Conservation (phyloP, 768 basidiomycete species). For the Rhodosporidiobolus odoratus region DNA sequence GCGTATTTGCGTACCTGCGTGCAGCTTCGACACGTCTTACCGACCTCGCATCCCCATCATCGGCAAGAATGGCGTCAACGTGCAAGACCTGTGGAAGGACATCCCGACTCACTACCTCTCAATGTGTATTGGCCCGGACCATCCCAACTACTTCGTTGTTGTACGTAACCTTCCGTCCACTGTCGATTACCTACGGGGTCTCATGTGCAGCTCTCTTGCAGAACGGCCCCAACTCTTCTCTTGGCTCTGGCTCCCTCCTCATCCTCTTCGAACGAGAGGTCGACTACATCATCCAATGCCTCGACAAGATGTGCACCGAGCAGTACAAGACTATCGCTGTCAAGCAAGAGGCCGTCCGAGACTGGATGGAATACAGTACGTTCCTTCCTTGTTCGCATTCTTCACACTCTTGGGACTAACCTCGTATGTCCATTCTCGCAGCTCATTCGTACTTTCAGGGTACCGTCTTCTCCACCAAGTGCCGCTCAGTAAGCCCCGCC, state of each 20-base stretch:
- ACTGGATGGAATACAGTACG: constrained; percentile 53
- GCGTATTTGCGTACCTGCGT: neutral
- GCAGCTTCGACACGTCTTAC: constrained; percentile 30
- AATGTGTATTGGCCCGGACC: constrained; percentile 56
- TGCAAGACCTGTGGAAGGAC: constrained; percentile 57
- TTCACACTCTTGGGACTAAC: neutral
- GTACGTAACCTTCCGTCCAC: too few relatives aligned
- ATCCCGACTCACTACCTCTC: constrained; percentile 59
- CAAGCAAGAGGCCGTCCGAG: constrained; percentile 56
- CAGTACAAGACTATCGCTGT: constrained; percentile 60
- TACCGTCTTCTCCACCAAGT: constrained; percentile 60
- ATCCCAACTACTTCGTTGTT: constrained; percentile 58
- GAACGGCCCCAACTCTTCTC: constrained; percentile 57
- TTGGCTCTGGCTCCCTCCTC: constrained; percentile 57
- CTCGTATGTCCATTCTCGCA: constrained; percentile 49
- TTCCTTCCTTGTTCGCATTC: neutral
- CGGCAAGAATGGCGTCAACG: constrained; percentile 54
- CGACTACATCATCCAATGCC: constrained; percentile 54
- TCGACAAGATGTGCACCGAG: constrained; percentile 61
- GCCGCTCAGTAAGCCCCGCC: constrained; percentile 47
- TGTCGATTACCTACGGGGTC: neutral
- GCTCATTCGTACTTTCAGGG: constrained; percentile 44
- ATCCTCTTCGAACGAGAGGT: constrained; percentile 57
- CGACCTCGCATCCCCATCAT: constrained; percentile 44
- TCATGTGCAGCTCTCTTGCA: too few relatives aligned